Evolutionary conservation across 495 filamentous ascomycete species (phyloP).

Genomic region (Haplographium delicatum): DNA sequence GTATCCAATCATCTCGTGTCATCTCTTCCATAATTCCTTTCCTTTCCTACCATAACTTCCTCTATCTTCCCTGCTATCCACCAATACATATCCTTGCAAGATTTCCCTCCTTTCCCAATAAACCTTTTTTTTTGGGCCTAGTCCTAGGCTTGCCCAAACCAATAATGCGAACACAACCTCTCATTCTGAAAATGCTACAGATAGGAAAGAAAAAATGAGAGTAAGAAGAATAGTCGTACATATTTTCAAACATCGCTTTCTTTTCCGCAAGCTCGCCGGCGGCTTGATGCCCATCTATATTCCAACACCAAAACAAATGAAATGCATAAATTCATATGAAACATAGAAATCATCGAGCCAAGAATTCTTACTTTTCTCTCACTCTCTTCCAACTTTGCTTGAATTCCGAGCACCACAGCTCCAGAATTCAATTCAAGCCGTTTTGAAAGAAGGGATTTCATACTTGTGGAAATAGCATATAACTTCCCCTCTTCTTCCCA

Average conservation of each 20-base stretch:
- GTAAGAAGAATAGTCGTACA: constrained; percentile 22
- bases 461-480: constrained; percentile 25
- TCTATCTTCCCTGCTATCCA: too few relatives aligned
- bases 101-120: neutral
- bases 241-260: neutral
- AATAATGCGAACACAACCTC: constrained; percentile 1
- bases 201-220: constrained; percentile 5
- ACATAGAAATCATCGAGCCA: constrained; percentile 1
- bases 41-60: neutral
- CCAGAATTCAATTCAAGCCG: too few relatives aligned
- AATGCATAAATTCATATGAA: constrained; percentile 16
- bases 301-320: neutral
- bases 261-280: constrained; percentile 1
- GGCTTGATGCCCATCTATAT: neutral
- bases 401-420: too few relatives aligned
- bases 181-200: neutral
- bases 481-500: constrained; percentile 22
- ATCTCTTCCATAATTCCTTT: neutral
- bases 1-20: neutral
- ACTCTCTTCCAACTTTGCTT: too few relatives aligned
- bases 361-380: too few relatives aligned
- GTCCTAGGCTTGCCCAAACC: neutral
- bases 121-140: neutral
- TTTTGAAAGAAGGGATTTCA: constrained; percentile 3
- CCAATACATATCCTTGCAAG: neutral